These are phyloP conservation scores for Yamadazyma aaseri DNA, from an alignment of 1,139 yeast species.

Conservation along the genomic window DNA sequence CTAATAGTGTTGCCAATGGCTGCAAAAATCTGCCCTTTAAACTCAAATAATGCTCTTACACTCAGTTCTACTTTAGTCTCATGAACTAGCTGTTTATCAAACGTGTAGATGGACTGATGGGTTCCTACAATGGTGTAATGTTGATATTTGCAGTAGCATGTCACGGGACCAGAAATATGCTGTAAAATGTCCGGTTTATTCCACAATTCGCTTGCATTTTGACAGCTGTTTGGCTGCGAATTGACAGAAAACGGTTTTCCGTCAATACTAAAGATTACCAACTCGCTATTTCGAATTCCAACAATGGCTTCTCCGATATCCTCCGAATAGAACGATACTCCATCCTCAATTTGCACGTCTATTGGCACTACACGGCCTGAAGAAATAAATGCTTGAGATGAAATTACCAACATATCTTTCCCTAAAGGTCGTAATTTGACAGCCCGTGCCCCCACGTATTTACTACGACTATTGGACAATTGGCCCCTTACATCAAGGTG, in stretches of 20 bases:
- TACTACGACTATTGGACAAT: conserved; percentile 64
- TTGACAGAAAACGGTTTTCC: conserved; percentile 38
- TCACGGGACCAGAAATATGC: neutral
- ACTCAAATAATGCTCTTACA: conserved; percentile 51
- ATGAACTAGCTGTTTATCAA: conserved; percentile 46
- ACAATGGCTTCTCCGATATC: conserved; percentile 67
- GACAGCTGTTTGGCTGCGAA: neutral
- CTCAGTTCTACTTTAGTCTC: conserved; percentile 54
- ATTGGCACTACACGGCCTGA: conserved; percentile 39
- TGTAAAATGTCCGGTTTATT: conserved; percentile 17
- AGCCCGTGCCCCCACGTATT: conserved; percentile 69
- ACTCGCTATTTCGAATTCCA: conserved; percentile 52
- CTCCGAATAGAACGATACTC: conserved; percentile 59
- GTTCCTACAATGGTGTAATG: conserved; percentile 32
- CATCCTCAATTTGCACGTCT: conserved; percentile 26
- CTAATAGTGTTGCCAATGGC: conserved; percentile 57
- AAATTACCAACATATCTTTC: conserved; percentile 36
- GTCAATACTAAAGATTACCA: conserved; percentile 59
- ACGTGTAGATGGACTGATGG: conserved; percentile 14
- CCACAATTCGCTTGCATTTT: conserved; percentile 33
- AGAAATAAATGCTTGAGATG: conserved; percentile 44
- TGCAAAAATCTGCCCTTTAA: conserved; percentile 61
- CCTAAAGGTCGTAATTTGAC: conserved; percentile 45
- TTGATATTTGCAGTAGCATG: conserved; percentile 8
- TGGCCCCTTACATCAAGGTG: conserved; percentile 53